These are phyloP conservation scores for Tulasnella sp. DNA, from an alignment of 768 basidiomycete genomes.

Conservation along the genomic window DNA sequence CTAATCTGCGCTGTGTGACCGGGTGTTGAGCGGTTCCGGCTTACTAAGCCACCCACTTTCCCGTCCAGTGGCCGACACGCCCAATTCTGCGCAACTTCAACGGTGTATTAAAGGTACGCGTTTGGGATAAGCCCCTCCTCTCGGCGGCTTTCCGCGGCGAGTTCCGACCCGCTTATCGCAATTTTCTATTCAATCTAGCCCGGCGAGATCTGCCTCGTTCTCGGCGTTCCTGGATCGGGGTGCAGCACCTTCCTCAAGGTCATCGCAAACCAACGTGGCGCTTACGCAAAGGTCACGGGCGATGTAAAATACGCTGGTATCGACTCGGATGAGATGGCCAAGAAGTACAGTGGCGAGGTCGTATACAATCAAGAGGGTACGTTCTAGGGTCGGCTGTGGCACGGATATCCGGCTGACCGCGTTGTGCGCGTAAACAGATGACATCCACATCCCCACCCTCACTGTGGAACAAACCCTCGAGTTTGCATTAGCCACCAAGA, in stretches of 20 bases:
- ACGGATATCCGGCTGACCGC: background rate
- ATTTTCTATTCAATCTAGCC: constrained; percentile 44
- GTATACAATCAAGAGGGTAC: constrained; percentile 55
- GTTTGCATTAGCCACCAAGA: constrained; percentile 49
- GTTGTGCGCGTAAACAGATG: constrained; percentile 38
- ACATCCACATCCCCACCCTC: constrained; percentile 52
- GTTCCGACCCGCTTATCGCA: background rate
- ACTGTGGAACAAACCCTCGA: constrained; percentile 49
- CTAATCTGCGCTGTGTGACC: background rate
- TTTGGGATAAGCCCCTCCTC: constrained; percentile 33
- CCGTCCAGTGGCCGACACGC: constrained; percentile 42
- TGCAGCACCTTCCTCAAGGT: constrained; percentile 53
- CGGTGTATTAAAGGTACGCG: constrained; percentile 17
- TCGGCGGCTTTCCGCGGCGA: constrained; percentile 43
- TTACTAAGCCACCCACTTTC: constrained; percentile 37
- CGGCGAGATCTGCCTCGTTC: constrained; percentile 70
- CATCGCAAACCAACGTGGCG: constrained; percentile 43
- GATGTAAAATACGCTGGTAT: constrained; percentile 50
- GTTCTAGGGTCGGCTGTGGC: background rate
- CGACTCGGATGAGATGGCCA: constrained; percentile 44
- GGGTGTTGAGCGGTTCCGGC: background rate
- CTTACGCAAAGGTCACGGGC: constrained; percentile 42
- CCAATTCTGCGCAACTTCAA: constrained; percentile 60
- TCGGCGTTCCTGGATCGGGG: constrained; percentile 45
- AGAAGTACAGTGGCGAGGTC: constrained; percentile 40